These are phyloP conservation scores for Plantago coronopus DNA, from an alignment of 305 asterid genomes.

Conservation along the genomic window DNA sequence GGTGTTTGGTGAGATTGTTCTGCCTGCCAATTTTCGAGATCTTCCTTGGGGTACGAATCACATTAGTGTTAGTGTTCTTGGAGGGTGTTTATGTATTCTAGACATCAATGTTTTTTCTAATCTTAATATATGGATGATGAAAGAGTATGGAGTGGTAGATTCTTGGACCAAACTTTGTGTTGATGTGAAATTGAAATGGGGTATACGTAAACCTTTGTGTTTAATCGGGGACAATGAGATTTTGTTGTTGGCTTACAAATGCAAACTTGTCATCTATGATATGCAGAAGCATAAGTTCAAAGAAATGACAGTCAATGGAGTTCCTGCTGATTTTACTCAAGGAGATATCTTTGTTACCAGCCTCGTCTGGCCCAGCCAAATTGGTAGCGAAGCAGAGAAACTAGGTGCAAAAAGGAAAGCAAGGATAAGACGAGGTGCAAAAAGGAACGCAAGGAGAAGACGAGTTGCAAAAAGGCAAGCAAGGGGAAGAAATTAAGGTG, in stretches of 20 bases:
- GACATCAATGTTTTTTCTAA: background rate
- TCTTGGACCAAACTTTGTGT: constrained; percentile 32
- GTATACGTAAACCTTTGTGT: constrained; percentile 22
- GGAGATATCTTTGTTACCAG: background rate
- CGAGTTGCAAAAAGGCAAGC: no score
- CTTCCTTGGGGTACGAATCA: constrained; percentile 9
- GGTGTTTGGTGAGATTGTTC: constrained; percentile 25
- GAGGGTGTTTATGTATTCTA: constrained; percentile 32
- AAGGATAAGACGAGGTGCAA: no score
- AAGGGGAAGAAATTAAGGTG: no score
- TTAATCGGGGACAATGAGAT: constrained; percentile 32
- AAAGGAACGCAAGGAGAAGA: no score
- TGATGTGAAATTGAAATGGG: background rate
- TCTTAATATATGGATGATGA: constrained; percentile 46
- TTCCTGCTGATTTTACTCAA: background rate
- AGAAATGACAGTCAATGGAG: background rate
- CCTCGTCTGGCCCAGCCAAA: background rate
- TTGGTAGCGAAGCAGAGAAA: no score
- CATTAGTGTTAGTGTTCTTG: constrained; percentile 23
- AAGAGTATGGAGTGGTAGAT: constrained; percentile 36
- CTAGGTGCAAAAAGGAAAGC: no score
- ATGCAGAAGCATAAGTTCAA: background rate
- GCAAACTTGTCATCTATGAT: background rate
- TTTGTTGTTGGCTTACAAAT: constrained; percentile 16
- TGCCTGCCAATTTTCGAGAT: constrained; percentile 19